Percentiles rank a stretch among this genome's conserved stretches.
These are phyloP conservation scores for Sporisorium exsertum DNA, from an alignment of 1,284 basidiomycete genomes.

Conservation along the genomic window DNA sequence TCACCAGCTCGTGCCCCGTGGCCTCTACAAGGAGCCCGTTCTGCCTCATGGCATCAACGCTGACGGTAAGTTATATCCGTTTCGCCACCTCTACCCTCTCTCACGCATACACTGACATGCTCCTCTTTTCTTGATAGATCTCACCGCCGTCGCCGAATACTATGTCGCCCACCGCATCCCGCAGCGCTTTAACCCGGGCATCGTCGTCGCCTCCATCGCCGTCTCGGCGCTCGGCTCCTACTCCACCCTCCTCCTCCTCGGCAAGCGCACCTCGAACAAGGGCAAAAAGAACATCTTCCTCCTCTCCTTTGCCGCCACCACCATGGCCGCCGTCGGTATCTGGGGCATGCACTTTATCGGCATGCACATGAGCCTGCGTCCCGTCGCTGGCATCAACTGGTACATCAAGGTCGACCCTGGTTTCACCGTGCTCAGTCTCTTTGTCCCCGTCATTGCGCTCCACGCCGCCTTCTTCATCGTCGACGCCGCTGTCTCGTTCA, in stretches of 20 bases:
- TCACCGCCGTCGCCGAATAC: constrained; percentile 68
- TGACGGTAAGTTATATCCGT: constrained; percentile 20
- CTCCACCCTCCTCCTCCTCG: constrained; percentile 71
- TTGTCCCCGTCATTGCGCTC: constrained; percentile 72
- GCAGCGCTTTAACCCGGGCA: constrained; percentile 70
- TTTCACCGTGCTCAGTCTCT: constrained; percentile 72
- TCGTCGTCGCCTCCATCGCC: constrained; percentile 72
- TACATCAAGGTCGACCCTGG: constrained; percentile 70
- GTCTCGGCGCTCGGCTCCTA: constrained; percentile 72
- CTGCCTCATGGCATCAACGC: constrained; percentile 33
- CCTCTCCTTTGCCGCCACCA: constrained; percentile 74
- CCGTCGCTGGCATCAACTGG: constrained; percentile 70
- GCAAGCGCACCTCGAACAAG: constrained; percentile 70
- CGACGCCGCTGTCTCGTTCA: constrained; percentile 70
- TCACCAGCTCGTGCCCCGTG: constrained; percentile 39
- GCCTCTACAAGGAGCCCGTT: constrained; percentile 50
- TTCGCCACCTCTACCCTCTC: not conserved
- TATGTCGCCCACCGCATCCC: constrained; percentile 70
- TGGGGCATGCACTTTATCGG: constrained; percentile 72
- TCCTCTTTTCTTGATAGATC: constrained; percentile 23
- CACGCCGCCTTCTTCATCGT: constrained; percentile 72
- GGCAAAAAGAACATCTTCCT: constrained; percentile 71
- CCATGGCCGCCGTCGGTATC: constrained; percentile 65
- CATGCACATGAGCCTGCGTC: constrained; percentile 70
- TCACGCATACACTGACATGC: not conserved